Evolutionary conservation across 768 basidiomycete species (phyloP).

Genomic region (Mycena venus): DNA sequence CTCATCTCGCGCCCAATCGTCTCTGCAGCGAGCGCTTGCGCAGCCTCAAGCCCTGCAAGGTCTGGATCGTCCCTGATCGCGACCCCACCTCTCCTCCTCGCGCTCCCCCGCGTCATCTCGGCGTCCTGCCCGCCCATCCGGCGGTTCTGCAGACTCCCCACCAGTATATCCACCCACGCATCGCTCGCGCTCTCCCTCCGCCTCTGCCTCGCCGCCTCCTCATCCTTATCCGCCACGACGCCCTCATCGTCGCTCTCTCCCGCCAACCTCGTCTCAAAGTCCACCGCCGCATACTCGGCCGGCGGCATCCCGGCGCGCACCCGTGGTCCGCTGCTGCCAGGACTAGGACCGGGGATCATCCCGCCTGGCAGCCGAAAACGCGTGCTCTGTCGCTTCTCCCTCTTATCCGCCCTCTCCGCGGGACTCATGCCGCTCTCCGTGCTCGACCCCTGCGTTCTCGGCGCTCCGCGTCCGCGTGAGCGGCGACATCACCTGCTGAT

Average conservation of each 20-base stretch:
- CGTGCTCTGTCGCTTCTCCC: slow-evolving; percentile 13
- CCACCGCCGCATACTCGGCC: slow-evolving; percentile 84
- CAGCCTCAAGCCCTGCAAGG: slow-evolving; percentile 79
- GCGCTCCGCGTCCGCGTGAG: slow-evolving; percentile 8
- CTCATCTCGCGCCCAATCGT: slow-evolving; percentile 29
- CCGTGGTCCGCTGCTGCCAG: slow-evolving; percentile 52
- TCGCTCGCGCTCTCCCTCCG: slow-evolving; percentile 71
- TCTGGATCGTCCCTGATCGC: slow-evolving; percentile 69
- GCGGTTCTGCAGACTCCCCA: slow-evolving; percentile 64
- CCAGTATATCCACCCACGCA: slow-evolving; percentile 91
- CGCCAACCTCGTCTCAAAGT: slow-evolving; percentile 86
- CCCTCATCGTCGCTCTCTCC: slow-evolving; percentile 67
- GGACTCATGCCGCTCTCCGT: neutral
- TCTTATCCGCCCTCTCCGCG: neutral
- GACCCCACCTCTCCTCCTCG: slow-evolving; percentile 47
- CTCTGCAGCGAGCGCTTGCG: slow-evolving; percentile 74
- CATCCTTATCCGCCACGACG: slow-evolving; percentile 54
- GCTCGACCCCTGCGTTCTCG: slow-evolving; percentile 16
- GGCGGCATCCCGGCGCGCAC: slow-evolving; percentile 68
- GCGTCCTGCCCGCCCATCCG: slow-evolving; percentile 71
- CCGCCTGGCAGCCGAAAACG: slow-evolving; percentile 71
- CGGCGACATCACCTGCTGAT: neutral
- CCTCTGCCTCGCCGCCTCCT: slow-evolving; percentile 60
- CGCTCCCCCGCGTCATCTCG: slow-evolving; percentile 39
- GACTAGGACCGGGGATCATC: slow-evolving; percentile 65